Evolutionary conservation across 2,329 filamentous ascomycete genomes (phyloP).

Genomic region (Neophaeococcomyces mojaviensis): DNA sequence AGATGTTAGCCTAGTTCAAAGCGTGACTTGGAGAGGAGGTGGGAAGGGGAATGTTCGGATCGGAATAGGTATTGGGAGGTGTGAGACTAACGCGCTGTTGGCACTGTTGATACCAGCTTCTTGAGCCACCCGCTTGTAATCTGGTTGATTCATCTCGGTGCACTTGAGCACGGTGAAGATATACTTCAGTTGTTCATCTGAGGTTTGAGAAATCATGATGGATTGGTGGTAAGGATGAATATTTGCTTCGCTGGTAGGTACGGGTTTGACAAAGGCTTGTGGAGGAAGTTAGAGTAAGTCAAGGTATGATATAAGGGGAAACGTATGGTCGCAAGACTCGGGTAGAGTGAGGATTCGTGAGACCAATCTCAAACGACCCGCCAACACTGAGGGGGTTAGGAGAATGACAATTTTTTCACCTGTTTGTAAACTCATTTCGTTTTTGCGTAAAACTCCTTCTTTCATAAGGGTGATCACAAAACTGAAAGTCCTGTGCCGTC

Average conservation of each 20-base stretch:
- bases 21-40: not conserved
- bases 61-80: not conserved
- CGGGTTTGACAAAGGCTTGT: not conserved
- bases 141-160: slow-evolving; percentile 12
- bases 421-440: too few species aligned
- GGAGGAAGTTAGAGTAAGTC: too few species aligned
- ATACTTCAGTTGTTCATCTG: slow-evolving; percentile 8
- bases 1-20: too few species aligned
- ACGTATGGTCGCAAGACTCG: too few species aligned
- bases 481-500: too few species aligned
- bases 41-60: not conserved
- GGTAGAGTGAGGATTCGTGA: too few species aligned
- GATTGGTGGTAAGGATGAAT: not conserved
- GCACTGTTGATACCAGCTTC: slow-evolving; percentile 5
- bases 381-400: too few species aligned
- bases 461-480: too few species aligned
- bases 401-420: too few species aligned
- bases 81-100: slow-evolving; percentile 10
- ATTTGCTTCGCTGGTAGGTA: not conserved
- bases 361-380: too few species aligned
- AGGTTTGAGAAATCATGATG: not conserved
- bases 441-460: too few species aligned
- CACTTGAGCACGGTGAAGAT: slow-evolving; percentile 10
- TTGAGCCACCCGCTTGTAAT: slow-evolving; percentile 11
- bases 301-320: too few species aligned